Evolutionary conservation across 2,329 filamentous ascomycete species (phyloP).

Genomic region (Aspergillus puulaauensis): DNA sequence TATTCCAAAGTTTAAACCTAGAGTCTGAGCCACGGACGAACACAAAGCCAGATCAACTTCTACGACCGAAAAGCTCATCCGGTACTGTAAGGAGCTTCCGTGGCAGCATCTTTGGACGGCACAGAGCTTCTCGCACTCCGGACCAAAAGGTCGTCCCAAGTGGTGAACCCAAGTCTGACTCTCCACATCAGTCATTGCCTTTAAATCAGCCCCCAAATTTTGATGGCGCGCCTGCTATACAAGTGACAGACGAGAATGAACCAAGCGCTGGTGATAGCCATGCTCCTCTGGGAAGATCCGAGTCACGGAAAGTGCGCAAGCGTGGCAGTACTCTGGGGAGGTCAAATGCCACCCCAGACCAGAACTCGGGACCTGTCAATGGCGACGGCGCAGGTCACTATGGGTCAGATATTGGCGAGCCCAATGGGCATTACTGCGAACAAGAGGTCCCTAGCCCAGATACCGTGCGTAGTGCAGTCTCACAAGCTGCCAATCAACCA

Average conservation of each 20-base stretch:
- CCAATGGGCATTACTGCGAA: not conserved
- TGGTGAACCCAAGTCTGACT: constrained; percentile 21
- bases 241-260: constrained; percentile 67
- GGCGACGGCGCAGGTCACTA: constrained; percentile 14
- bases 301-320: constrained; percentile 35
- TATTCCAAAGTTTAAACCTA: constrained; percentile 68
- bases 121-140: constrained; percentile 48
- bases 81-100: constrained; percentile 69
- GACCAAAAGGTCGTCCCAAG: constrained; percentile 46
- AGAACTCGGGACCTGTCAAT: constrained; percentile 24
- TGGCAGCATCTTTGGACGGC: constrained; percentile 75
- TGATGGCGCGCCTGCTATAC: constrained; percentile 67
- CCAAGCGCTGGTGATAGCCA: constrained; percentile 27
- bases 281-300: constrained; percentile 27
- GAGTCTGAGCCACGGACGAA: constrained; percentile 24
- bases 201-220: constrained; percentile 14
- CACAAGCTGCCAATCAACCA: constrained; percentile 17
- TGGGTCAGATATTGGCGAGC: not conserved
- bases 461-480: not conserved
- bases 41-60: constrained; percentile 38
- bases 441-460: not conserved
- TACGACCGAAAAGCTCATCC: constrained; percentile 66
- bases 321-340: constrained; percentile 33
- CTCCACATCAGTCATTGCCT: constrained; percentile 17
- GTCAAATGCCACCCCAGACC: constrained; percentile 21